Percentiles rank a stretch among this genome's conserved stretches.
phyloP scores from a whole-genome alignment of 345 rosid genomes.

The Moricandia moricandioides region DNA sequence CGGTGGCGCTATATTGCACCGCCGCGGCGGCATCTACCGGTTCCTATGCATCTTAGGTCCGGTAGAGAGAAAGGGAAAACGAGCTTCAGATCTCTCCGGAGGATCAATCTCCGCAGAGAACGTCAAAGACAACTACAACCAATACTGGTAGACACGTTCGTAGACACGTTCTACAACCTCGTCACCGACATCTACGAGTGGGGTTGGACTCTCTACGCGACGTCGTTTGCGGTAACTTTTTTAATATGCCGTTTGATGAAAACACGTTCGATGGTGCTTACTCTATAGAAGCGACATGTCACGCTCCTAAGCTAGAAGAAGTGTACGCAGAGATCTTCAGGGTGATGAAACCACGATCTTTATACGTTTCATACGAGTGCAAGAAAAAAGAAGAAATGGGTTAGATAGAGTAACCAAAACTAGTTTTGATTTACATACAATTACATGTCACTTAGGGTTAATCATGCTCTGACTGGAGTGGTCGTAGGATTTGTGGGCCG shows the following conservation, averaged over 20 bases:
- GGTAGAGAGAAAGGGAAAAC: constrained; percentile 76
- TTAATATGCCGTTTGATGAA: constrained; percentile 80
- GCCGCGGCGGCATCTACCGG: constrained; percentile 80
- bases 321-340: constrained; percentile 79
- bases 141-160: constrained; percentile 96
- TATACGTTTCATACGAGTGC: too few species aligned
- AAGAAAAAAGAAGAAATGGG: too few species aligned
- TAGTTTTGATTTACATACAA: too few species aligned
- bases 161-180: constrained; percentile 87
- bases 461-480: too few species aligned
- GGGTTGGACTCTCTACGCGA: constrained; percentile 75
- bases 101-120: constrained; percentile 91
- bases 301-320: constrained; percentile 88
- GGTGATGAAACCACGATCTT: constrained; percentile 87
- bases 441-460: too few species aligned
- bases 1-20: constrained; percentile 60
- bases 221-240: constrained; percentile 84
- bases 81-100: constrained; percentile 74
- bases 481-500: too few species aligned
- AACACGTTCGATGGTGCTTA: constrained; percentile 89
- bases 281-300: constrained; percentile 96
- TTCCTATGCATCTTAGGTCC: constrained; percentile 83
- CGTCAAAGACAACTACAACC: constrained; percentile 68
- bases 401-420: too few species aligned
- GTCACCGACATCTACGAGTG: constrained; percentile 98